These are phyloP conservation scores for Biscutella laevigata DNA, from an alignment of 441 rosid genomes.

Conservation along the genomic window DNA sequence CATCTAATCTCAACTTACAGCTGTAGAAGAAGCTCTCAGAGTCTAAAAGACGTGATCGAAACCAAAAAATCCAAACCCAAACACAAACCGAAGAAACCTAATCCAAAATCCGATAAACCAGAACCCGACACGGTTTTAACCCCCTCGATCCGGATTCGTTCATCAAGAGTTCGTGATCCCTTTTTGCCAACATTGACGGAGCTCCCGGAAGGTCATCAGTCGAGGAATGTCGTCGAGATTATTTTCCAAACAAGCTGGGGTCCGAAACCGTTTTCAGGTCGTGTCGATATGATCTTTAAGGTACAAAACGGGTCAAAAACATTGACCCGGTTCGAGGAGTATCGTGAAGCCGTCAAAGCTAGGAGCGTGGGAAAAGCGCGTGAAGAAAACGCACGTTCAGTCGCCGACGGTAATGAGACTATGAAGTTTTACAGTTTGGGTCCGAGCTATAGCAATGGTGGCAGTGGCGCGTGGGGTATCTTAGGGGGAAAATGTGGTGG, in stretches of 20 bases:
- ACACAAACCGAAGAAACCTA: conserved; percentile 19
- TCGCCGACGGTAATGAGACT: conserved; percentile 91
- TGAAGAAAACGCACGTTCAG: conserved; percentile 72
- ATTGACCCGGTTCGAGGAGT: conserved; percentile 76
- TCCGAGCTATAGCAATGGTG: conserved; percentile 39
- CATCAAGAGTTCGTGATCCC: conserved; percentile 14
- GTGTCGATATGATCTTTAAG: conserved; percentile 76
- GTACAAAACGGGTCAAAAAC: conserved; percentile 72
- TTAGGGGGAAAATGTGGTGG: conserved; percentile 54
- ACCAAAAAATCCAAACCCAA: conserved; percentile 25
- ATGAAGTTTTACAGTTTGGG: conserved; percentile 86
- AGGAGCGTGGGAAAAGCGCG: conserved; percentile 35
- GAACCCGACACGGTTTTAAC: conserved; percentile 22
- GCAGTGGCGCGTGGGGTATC: conserved; percentile 46
- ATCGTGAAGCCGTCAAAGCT: conserved; percentile 58
- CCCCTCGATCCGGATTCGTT: conserved; percentile 33
- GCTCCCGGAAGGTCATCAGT: conserved; percentile 74
- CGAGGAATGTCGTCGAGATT: conserved; percentile 86
- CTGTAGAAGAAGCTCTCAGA: conserved; percentile 53
- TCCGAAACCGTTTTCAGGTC: conserved; percentile 64
- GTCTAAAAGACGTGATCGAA: conserved; percentile 66
- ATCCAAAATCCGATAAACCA: conserved; percentile 21
- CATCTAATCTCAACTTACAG: conserved; percentile 44
- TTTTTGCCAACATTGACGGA: conserved; percentile 55
- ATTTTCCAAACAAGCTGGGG: conserved; percentile 95